Evolutionary conservation across 805 yeast species (phyloP), one percentile per base, ranked within the genome.

Genomic region (Candida chilensis): DNA sequence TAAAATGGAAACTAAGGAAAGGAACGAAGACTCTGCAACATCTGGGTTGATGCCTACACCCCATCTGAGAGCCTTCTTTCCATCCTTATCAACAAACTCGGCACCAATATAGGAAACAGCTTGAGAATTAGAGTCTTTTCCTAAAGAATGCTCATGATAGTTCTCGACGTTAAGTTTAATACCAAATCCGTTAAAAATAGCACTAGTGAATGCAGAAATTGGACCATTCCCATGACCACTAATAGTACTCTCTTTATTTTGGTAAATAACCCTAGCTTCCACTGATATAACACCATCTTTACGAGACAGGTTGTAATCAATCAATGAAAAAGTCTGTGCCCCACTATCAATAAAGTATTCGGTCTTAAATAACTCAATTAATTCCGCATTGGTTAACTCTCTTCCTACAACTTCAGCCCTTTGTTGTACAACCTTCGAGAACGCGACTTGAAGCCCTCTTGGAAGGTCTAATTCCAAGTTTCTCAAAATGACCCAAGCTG

Each of bases 21-120:
- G 67, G 45, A 84, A 71, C 5, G 94, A 78, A 28, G 96, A 92
- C 47, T 78, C 80, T 16, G 94, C 79, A 32, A 84, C 92, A 57
- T 88, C 95, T 56, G 78, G 90, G 50, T 85, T 79, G 37, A 86
- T 75, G 48, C 95, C 96, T 35, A 88, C 88, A 58, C 96, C 96
- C 95, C 96, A 88, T 44, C 54, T 54, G 36, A 56, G 46, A 28
- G 55, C 42, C 33, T 46, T 29, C 46, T 59, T 46, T 38, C 64
- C 63, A 28, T 59, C 54, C 32, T 59, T 60, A 27, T 53, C 54
- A 15, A 58, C 62, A 26, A 63, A 59, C 20, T 64, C 47, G 52
- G 69, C 71, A 39, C 72, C 80, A 35, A 88, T 76, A 52, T 71
- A 80, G 7, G 88, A 71, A 27, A 85, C 88, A 42, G 88, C 90